Evolutionary conservation across 176 grass and related monocot species (phyloP).

Genomic region (Oryza punctata): DNA sequence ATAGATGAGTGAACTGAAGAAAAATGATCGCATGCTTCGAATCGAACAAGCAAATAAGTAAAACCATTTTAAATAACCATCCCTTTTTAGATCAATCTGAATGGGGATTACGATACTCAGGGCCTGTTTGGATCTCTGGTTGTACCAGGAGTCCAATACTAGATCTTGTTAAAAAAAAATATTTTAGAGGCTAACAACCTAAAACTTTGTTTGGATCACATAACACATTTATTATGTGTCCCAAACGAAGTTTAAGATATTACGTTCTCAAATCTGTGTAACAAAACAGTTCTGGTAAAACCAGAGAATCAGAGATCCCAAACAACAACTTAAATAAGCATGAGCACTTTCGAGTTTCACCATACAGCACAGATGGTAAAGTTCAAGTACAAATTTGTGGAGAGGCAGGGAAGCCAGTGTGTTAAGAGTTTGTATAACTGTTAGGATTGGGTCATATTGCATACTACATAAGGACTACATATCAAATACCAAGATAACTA

Average conservation of each 20-base stretch:
- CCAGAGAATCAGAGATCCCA: not conserved
- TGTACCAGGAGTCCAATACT: not conserved
- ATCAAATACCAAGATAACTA: not conserved
- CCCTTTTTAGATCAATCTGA: constrained; percentile 14
- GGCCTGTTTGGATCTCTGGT: not conserved
- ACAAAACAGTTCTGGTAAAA: not conserved
- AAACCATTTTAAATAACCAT: not conserved
- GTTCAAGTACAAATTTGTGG: not conserved
- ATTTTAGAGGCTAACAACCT: not conserved
- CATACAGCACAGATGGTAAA: not conserved
- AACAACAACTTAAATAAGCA: not conserved
- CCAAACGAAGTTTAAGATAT: not conserved
- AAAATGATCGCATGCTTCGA: constrained; percentile 4
- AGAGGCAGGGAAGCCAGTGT: not conserved
- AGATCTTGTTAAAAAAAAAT: not conserved
- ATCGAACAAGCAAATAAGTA: not conserved
- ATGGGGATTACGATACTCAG: not conserved
- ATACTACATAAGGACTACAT: not conserved
- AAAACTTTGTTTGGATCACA: not conserved
- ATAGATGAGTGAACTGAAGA: not conserved
- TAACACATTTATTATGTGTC: not conserved
- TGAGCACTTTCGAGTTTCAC: not conserved
- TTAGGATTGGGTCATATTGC: constrained; percentile 6
- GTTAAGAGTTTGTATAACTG: not conserved
- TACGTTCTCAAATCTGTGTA: not conserved